Percentiles rank a stretch among this genome's conserved stretches.
Evolutionary conservation across 2,329 filamentous ascomycete genomes (phyloP).

Genomic region (Cytospora piceicola): DNA sequence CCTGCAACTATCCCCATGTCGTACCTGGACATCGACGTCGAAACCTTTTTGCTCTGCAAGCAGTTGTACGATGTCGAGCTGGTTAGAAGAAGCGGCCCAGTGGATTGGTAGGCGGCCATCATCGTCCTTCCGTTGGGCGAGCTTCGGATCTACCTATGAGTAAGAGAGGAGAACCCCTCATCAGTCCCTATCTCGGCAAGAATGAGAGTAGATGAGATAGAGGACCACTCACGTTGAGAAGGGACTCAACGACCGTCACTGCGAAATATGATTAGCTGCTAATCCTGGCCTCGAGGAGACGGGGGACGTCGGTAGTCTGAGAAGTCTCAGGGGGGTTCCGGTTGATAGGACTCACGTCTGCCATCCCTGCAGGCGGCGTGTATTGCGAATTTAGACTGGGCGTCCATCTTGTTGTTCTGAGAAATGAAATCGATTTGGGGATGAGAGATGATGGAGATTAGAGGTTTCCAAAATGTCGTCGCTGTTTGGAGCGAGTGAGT

Average conservation of each 20-base stretch:
- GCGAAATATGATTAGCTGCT: conserved; percentile 23
- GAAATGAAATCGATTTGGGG: neutral
- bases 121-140: conserved; percentile 73
- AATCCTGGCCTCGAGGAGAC: neutral
- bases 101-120: conserved; percentile 91
- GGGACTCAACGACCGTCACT: conserved; percentile 75
- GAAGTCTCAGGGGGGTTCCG: too few species aligned
- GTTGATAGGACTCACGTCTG: conserved; percentile 61
- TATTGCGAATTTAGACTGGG: conserved; percentile 72
- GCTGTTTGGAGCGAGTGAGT: neutral
- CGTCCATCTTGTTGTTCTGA: conserved; percentile 34
- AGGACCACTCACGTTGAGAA: conserved; percentile 62
- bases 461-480: neutral
- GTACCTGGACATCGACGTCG: conserved; percentile 79
- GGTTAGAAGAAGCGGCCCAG: conserved; percentile 90
- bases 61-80: conserved; percentile 72
- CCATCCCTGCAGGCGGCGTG: conserved; percentile 88
- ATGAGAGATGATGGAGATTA: neutral
- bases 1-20: neutral
- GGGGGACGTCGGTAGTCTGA: neutral
- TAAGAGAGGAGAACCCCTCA: neutral
- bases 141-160: conserved; percentile 73
- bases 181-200: neutral
- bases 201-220: neutral
- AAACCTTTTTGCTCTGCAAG: conserved; percentile 74